Evolutionary conservation across 1,284 basidiomycete species (phyloP), one percentile per base, ranked within the genome.

Genomic region (Ceratobasidium theobromae): DNA sequence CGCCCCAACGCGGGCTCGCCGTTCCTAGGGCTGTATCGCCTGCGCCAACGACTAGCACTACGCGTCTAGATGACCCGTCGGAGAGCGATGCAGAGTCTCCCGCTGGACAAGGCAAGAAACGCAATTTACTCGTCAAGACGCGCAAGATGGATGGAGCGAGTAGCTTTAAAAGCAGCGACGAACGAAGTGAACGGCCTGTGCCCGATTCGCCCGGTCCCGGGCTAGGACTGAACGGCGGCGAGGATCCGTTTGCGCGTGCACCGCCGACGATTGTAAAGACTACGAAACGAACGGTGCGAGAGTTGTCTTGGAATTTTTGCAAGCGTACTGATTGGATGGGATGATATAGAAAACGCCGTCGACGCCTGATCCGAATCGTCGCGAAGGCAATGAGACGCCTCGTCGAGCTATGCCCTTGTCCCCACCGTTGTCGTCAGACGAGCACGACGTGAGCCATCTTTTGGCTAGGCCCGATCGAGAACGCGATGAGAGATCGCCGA

Each of bases 241-340:
- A 65, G 38, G 62, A 65, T 46, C 62, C 62, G 51, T 65, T 65
- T 53, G 62, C 62, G 51, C 49, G 62, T 53, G 51, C 62, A 25
- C 62, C 62, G 27, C 51, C 40, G 40, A 65, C 62, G 27, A 45
- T 65, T 46, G 62, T 65, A 16, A 65, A 65, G 62, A 65, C 4
- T 41, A 12, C 33, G 1, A 53, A 53, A 30, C 51, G 52, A 14
- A n/a, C 40, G 6, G 62, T 65, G 62, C 45, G 62, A 28, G 14
- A 14, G 23, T 4, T 40, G 21, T 30, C 27, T 9, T 41, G 8
- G 5, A 38, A 38, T 4, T 27, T 52, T 35, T 41, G 4, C 25
- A 32, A 16, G 16, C 18, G 14, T 12, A 35, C 48, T 62, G 3
- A 62, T 32, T n/a, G 40, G 35, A 14, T 21, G 2, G 33, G n/a